Percentiles rank a stretch among this genome's conserved stretches.
These are phyloP conservation scores for Laetiporus sulphureus DNA, from an alignment of 1,284 basidiomycete species.

Conservation along the genomic window DNA sequence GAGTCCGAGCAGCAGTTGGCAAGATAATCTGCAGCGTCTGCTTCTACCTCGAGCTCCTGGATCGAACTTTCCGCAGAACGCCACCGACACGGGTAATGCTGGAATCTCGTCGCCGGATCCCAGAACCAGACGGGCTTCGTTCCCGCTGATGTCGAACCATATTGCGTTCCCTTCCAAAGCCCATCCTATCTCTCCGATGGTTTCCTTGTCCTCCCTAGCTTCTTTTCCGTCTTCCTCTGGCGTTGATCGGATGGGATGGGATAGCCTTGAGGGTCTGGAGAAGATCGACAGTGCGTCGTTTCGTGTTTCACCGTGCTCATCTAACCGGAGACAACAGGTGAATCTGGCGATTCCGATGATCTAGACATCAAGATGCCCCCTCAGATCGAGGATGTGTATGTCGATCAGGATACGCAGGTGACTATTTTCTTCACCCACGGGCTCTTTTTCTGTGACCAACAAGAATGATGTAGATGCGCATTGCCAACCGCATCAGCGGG, in stretches of 20 bases:
- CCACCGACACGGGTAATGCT: background rate
- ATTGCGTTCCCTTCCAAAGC: conserved; percentile 5
- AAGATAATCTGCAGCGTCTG: conserved; percentile 16
- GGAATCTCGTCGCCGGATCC: conserved; percentile 1
- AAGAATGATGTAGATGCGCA: conserved; percentile 1
- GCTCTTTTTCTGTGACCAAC: too few species aligned
- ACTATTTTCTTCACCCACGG: background rate
- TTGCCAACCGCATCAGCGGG: conserved; percentile 6
- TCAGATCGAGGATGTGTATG: conserved; percentile 5
- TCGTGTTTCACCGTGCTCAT: too few species aligned
- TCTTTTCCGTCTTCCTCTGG: background rate
- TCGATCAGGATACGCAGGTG: conserved; percentile 8
- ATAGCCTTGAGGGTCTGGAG: conserved; percentile 6
- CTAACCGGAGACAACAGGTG: background rate
- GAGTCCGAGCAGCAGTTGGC: conserved; percentile 21
- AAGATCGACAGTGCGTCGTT: conserved; percentile 7
- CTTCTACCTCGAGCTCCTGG: conserved; percentile 6
- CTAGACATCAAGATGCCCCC: background rate
- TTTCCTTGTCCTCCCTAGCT: background rate
- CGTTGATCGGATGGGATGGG: conserved; percentile 4
- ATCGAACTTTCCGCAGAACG: conserved; percentile 2
- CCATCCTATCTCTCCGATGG: conserved; percentile 3
- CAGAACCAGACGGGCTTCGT: conserved; percentile 8
- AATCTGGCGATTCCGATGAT: conserved; percentile 8
- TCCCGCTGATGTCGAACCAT: conserved; percentile 8